Conservation (phyloP, 306 rosid genomes). For the Acacia confusa region DNA sequence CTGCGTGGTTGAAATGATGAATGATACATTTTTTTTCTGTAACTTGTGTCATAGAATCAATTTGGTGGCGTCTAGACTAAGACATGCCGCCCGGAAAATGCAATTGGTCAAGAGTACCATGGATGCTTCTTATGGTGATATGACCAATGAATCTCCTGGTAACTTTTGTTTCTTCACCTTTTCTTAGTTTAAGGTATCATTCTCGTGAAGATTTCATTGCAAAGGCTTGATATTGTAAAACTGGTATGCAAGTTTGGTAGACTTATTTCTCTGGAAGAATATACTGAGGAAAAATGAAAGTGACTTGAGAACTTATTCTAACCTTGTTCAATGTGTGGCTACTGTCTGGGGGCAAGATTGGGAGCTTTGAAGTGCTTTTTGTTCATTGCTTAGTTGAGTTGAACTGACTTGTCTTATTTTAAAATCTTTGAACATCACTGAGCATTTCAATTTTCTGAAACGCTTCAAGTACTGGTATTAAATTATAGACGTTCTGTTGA, state of each 20-base stretch:
- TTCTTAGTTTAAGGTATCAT: background rate
- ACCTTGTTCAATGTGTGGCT: background rate
- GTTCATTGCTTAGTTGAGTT: constrained; percentile 26
- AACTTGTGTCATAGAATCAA: constrained; percentile 21
- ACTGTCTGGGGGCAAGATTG: constrained; percentile 12
- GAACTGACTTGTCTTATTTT: constrained; percentile 19
- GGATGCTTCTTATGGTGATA: constrained; percentile 87
- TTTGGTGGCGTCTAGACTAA: constrained; percentile 36
- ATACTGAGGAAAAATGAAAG: background rate
- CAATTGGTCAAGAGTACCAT: constrained; percentile 60
- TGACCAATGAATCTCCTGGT: constrained; percentile 67
- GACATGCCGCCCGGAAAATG: constrained; percentile 32
- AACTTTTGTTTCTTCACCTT: constrained; percentile 27
- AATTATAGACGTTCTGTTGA: constrained; percentile 2
- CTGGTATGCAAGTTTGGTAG: background rate
- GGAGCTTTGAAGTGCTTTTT: constrained; percentile 13
- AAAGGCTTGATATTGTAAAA: constrained; percentile 15
- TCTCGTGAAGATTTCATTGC: background rate
- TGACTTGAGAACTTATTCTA: background rate
- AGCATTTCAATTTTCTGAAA: constrained; percentile 11
- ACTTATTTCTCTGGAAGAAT: background rate
- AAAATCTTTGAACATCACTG: constrained; percentile 12
- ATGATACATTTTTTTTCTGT: constrained; percentile 12
- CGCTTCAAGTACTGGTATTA: background rate
- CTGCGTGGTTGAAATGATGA: constrained; percentile 9